phyloP scores from a whole-genome alignment of 2,329 filamentous ascomycete species.

The Pyrenochaeta sp. region DNA sequence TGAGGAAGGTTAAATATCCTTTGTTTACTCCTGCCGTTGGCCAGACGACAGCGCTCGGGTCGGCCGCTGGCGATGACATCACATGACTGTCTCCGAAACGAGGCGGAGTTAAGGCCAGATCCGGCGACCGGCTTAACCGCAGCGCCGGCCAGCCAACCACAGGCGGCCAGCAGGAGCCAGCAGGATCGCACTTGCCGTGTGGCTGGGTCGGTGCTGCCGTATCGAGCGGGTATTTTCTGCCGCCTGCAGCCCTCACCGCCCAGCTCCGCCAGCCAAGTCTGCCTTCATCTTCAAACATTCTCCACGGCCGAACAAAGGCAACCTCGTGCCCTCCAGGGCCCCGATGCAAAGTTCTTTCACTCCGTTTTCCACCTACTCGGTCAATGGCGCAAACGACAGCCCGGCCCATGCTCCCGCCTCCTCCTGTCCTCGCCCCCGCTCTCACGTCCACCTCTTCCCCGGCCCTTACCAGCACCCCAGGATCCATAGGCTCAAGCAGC shows the following conservation, averaged over 20 bases:
- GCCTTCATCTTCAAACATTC: constrained; percentile 30
- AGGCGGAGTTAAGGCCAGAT: constrained; percentile 12
- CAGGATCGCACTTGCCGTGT: constrained; percentile 11
- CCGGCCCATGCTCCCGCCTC: constrained; percentile 26
- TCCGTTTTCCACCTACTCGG: constrained; percentile 13
- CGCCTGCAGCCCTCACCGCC: constrained; percentile 20
- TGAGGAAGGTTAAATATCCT: constrained; percentile 41
- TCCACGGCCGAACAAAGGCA: constrained; percentile 26
- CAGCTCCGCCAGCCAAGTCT: constrained; percentile 11
- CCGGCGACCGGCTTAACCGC: not conserved
- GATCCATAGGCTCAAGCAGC: constrained; percentile 65
- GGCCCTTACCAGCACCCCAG: constrained; percentile 56
- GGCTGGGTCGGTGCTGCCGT: constrained; percentile 21
- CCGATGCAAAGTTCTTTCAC: constrained; percentile 18
- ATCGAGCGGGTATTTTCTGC: constrained; percentile 17
- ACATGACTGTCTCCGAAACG: constrained; percentile 25
- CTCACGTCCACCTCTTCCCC: constrained; percentile 47
- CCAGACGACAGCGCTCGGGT: constrained; percentile 32
- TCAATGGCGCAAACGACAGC: constrained; percentile 41
- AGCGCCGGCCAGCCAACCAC: not conserved
- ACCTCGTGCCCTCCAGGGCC: constrained; percentile 25
- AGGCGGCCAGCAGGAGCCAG: not conserved
- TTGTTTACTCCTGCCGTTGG: constrained; percentile 46
- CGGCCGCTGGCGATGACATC: constrained; percentile 37
- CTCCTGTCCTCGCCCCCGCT: constrained; percentile 33